These are phyloP conservation scores for Escallonia rubra DNA, from an alignment of 129 eudicot species.

Conservation along the genomic window DNA sequence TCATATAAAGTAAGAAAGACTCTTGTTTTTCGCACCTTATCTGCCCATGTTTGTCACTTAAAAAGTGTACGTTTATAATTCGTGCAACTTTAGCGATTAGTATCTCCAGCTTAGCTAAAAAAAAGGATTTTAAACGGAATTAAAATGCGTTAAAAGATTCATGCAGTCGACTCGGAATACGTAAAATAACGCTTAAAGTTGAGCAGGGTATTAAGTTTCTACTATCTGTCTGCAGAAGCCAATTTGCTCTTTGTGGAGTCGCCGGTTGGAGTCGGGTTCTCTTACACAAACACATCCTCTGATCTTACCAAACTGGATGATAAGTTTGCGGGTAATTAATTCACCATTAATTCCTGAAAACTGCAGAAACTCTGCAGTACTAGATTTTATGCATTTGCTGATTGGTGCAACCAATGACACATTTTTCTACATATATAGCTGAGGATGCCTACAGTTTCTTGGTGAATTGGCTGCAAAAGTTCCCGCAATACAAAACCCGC, in stretches of 20 bases:
- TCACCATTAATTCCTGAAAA: neutral
- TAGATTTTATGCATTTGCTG: neutral
- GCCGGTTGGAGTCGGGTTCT: constrained; percentile 95
- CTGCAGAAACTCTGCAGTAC: neutral
- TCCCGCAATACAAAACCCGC: constrained; percentile 60
- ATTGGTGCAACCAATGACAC: too few species aligned
- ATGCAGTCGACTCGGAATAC: too few species aligned
- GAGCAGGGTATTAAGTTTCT: too few species aligned
- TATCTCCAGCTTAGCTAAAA: too few species aligned
- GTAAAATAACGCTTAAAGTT: too few species aligned
- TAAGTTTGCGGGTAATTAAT: constrained; percentile 47
- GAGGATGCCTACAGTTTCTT: constrained; percentile 67
- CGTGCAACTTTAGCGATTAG: too few species aligned
- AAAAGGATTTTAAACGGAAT: too few species aligned
- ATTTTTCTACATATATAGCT: constrained; percentile 14
- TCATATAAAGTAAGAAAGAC: too few species aligned
- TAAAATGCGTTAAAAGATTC: too few species aligned
- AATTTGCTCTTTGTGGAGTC: constrained; percentile 83
- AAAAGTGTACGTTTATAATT: too few species aligned
- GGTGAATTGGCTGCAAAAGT: constrained; percentile 69
- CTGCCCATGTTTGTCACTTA: too few species aligned
- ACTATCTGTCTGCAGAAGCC: constrained; percentile 44
- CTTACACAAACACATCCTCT: constrained; percentile 76
- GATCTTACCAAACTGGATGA: constrained; percentile 46
- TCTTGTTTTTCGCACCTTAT: too few species aligned